Evolutionary conservation across 331 rosid species (phyloP).

Genomic region (Malus hybrid): DNA sequence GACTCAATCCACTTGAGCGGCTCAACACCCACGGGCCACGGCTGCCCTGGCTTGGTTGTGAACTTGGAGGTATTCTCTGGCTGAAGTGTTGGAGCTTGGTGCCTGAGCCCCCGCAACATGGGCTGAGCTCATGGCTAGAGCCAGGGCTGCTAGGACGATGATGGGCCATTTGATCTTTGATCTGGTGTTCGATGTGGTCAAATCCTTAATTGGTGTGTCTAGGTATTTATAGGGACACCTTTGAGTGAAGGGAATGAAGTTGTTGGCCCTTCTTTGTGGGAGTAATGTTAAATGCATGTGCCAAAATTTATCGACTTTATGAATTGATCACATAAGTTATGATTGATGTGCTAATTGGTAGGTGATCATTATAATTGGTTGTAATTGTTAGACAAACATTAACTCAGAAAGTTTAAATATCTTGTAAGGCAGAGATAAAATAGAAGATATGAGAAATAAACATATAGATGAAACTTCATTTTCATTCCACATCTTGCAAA

Average conservation of each 20-base stretch:
- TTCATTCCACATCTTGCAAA: too few species aligned
- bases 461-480: too few species aligned
- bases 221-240: background rate
- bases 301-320: background rate
- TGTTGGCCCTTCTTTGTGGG: background rate
- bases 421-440: too few species aligned
- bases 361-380: background rate
- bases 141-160: background rate
- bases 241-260: background rate
- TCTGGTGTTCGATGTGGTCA: background rate
- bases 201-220: background rate
- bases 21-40: constrained; percentile 44
- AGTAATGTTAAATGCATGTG: background rate
- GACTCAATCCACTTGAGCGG: constrained; percentile 63
- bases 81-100: constrained; percentile 14
- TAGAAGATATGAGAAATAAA: too few species aligned
- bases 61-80: constrained; percentile 43
- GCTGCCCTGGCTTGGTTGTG: constrained; percentile 78
- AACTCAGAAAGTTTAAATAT: too few species aligned
- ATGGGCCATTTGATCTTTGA: background rate
- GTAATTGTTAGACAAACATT: background rate
- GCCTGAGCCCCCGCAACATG: constrained; percentile 11
- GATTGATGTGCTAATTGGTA: background rate
- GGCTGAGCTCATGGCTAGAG: constrained; percentile 10
- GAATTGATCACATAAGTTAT: background rate